These are phyloP conservation scores for Endotrypanum monterogeii DNA, from an alignment of 208 protist genomes.

Conservation along the genomic window DNA sequence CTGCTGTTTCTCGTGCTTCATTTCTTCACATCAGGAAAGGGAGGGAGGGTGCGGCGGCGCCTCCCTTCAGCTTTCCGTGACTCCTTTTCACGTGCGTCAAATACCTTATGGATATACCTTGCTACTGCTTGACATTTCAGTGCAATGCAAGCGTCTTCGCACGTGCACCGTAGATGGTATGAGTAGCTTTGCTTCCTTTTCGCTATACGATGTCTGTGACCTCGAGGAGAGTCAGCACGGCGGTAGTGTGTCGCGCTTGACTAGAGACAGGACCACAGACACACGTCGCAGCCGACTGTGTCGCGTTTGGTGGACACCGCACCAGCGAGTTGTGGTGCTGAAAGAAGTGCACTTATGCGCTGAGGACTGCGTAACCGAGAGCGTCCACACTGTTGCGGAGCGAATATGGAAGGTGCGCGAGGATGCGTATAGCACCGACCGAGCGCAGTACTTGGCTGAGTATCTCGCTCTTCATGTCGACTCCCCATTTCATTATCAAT, in stretches of 20 bases:
- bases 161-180: constrained; percentile 5
- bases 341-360: constrained; percentile 51
- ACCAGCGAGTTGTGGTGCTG: constrained; percentile 31
- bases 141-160: neutral
- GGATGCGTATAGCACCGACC: neutral
- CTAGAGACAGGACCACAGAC: neutral
- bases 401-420: constrained; percentile 13
- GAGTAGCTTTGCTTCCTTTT: constrained; percentile 24
- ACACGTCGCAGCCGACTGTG: constrained; percentile 39
- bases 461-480: constrained; percentile 44
- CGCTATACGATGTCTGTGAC: constrained; percentile 18
- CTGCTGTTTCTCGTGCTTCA: too few species aligned
- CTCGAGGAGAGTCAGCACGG: constrained; percentile 12
- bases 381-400: constrained; percentile 11
- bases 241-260: neutral
- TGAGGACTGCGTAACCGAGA: constrained; percentile 33
- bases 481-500: constrained; percentile 33
- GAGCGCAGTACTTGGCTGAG: constrained; percentile 31
- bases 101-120: neutral
- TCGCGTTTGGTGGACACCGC: constrained; percentile 29
- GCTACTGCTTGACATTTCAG: neutral
- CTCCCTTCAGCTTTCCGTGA: neutral
- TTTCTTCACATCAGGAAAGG: neutral
- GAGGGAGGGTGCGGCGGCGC: neutral
- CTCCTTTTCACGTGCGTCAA: neutral